phyloP scores from a whole-genome alignment of 2,329 filamentous ascomycete genomes.

The Monosporascus sp. region DNA sequence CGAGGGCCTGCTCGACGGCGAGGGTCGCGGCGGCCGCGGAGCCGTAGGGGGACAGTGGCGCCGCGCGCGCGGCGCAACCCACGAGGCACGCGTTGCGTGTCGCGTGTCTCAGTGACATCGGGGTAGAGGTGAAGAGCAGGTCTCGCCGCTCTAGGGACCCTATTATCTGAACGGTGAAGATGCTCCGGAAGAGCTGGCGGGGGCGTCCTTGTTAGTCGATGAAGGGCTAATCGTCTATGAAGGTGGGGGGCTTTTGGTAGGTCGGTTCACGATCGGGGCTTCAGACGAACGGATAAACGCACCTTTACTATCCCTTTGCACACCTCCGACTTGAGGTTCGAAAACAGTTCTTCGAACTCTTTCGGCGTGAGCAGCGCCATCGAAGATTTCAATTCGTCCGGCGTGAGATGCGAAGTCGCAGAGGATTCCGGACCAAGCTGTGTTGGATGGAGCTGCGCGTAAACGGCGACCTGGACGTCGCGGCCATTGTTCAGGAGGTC shows the following conservation, averaged over 20 bases:
- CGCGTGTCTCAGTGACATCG: conserved; percentile 7
- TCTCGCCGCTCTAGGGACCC: conserved; percentile 21
- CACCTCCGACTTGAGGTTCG: conserved; percentile 10
- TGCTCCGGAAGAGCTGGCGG: conserved; percentile 20
- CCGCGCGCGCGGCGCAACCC: conserved; percentile 20
- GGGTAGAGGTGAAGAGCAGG: conserved; percentile 9
- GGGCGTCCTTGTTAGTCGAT: neutral
- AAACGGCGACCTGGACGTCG: conserved; percentile 22
- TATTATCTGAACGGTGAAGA: conserved; percentile 26
- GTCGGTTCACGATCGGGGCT: neutral
- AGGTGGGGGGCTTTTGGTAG: no score
- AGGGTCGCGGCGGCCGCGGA: conserved; percentile 6
- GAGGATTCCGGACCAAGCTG: no score
- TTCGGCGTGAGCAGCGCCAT: conserved; percentile 23
- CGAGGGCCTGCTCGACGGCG: conserved; percentile 21
- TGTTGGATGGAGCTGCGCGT: conserved; percentile 2
- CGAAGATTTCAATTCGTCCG: conserved; percentile 8
- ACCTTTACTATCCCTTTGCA: conserved; percentile 24
- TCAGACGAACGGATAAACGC: conserved; percentile 3
- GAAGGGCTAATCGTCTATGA: neutral
- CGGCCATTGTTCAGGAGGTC: conserved; percentile 17
- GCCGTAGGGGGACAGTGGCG: conserved; percentile 14
- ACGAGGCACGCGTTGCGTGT: conserved; percentile 17
- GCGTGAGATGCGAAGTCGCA: no score
- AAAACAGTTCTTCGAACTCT: conserved; percentile 24